Evolutionary conservation across 805 yeast genomes (phyloP).

Genomic region (Zygosaccharomyces kombuchaensis): DNA sequence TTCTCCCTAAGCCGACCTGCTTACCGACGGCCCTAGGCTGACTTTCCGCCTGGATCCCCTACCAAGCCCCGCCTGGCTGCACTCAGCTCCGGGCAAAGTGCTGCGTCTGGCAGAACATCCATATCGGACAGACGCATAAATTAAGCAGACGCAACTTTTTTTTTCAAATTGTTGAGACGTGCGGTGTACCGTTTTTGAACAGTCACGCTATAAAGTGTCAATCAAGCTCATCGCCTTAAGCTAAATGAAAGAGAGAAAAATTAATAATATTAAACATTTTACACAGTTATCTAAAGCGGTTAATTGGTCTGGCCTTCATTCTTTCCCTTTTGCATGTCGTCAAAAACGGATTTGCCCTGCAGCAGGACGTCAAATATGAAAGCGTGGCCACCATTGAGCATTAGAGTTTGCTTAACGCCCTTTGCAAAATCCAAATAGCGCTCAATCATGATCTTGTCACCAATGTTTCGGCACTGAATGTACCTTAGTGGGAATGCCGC

Average conservation of each 20-base stretch:
- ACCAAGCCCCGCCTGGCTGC: background rate
- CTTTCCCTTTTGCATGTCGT: conserved; percentile 22
- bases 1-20: background rate
- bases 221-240: too few species aligned
- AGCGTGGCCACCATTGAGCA: conserved; percentile 55
- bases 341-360: conserved; percentile 46
- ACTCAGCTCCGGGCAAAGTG: background rate
- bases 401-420: conserved; percentile 42
- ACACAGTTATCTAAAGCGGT: background rate
- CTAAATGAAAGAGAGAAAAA: too few species aligned
- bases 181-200: too few species aligned
- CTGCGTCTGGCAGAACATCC: too few species aligned
- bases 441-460: conserved; percentile 23
- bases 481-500: conserved; percentile 5
- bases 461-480: conserved; percentile 12
- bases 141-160: background rate
- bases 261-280: too few species aligned
- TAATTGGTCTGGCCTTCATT: background rate
- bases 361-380: conserved; percentile 54
- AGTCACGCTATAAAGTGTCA: too few species aligned
- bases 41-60: background rate
- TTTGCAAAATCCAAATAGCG: conserved; percentile 38
- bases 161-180: too few species aligned
- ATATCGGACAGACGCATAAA: background rate
- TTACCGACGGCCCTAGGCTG: too few species aligned